Evolutionary conservation across 768 basidiomycete genomes (phyloP), one percentile per base, ranked within the genome.

Genomic region (Rhizopogon vesiculosus): DNA sequence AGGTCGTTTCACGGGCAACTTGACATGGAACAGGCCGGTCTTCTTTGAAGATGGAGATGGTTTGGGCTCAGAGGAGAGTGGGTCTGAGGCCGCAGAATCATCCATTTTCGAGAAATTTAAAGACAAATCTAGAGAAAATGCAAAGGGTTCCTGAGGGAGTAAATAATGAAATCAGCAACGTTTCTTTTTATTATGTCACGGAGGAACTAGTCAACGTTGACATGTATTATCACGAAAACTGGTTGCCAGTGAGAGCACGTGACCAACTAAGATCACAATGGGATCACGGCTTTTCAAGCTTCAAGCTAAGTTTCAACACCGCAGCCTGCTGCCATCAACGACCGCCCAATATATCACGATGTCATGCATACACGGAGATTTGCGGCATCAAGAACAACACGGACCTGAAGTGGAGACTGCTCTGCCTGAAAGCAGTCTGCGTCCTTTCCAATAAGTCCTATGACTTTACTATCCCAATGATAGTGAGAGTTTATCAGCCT

Each of bases 1-100:
- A 46, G 76, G 77, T 51, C 79, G 79, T 67, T 77, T 79, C 68
- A 73, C 78, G 45, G 76, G 67, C 75, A 79, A 78, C 59, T 57
- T 72, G 65, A 61, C 44, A 22, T 57, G 56, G 48, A 59, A 49
- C 28, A 59, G 35, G 18, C 22, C 42, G 15, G 3, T 38, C 51
- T 56, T 55, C 50, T 54, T 59, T 19, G 58, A 52, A 25, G 53
- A 35, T 3, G 58, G 16, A 28, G 35, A 52, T 22, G 33, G 38
- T 45, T 50, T 50, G 16, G 50, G 16, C 29, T 48, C 45, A 15
- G 25, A 48, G 1, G 19, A 42, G 13, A 51, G 44, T 7, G 33
- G 38, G 44, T 45, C 29, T 22, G 19, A 18, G 45, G 22, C 29
- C 10, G 25, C 19, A 40, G 22, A 31, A 22, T 52, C 48, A 28